Base-by-base conservation (phyloP, 1,284 basidiomycete genomes). In the Cutaneotrichosporon spelunceum region DNA sequence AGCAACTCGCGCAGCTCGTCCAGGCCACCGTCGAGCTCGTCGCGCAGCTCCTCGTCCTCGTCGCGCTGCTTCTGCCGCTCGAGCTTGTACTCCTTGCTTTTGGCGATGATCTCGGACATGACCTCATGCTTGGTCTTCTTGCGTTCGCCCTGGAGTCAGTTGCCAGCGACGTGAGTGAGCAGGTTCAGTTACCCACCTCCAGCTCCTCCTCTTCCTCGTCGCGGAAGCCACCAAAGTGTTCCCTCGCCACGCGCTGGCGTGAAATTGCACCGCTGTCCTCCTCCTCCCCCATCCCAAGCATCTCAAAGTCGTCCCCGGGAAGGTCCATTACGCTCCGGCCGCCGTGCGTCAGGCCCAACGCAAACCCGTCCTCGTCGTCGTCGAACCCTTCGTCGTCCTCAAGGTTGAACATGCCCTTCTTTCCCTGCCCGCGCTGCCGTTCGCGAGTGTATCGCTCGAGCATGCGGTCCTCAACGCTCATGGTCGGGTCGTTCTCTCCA, bases 31-130 rank as follows among this genome's bases (percentile, higher is more conserved):
- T 99, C 96, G 44, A 99, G 86, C 76, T 92, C 85, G 68, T 90
- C 86, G 59, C 96, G 89, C 21, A 93, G 82, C 67, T 89, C 88
- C 26, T 93, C 91, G 71, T 91, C 93, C 68, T 88, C 82, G 67
- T 94, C 91, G 67, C 87, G 87, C 76, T 93, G 88, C 72, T 89
- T 85, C 83, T 98, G 94, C 45, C 95, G 60, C 14, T 48, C 62
- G 34, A 64, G 21, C 47, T 94, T 97, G 80, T 96, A 86, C 59
- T 87, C 86, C 78, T 99, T 99, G 80, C 92, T 95, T 80, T 99
- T 99, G 14, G 93, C 90, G 55, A 99, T 93, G 56, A 99, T 89
- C 78, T 99, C 96, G 1, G 90, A 86, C 96, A 99, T 99, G 64
- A 98, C 91, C 75, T 99, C 94, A 4, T 90, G 88, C 80, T 97